phyloP scores from a whole-genome alignment of 2,329 filamentous ascomycete species.

The Pyrenophora teres region DNA sequence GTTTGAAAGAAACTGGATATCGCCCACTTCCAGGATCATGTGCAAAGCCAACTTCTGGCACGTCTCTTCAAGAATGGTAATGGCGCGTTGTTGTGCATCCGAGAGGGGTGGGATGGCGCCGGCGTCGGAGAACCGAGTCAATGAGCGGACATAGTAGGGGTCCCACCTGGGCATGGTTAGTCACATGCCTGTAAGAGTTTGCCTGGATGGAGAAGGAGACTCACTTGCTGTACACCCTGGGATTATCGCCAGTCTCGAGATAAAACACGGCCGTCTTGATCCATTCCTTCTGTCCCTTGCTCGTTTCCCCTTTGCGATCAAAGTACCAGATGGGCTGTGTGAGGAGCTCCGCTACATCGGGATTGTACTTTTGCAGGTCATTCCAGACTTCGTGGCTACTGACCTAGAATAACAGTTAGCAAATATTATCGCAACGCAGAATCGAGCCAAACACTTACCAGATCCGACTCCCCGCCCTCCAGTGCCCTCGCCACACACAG shows the following conservation, averaged over 20 bases:
- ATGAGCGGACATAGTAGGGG: constrained; percentile 81
- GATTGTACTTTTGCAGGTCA: constrained; percentile 71
- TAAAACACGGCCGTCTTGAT: constrained; percentile 76
- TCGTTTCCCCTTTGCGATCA: constrained; percentile 85
- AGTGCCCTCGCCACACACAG: constrained; percentile 78
- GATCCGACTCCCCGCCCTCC: constrained; percentile 82
- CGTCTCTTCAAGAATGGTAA: constrained; percentile 73
- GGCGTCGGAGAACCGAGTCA: constrained; percentile 72
- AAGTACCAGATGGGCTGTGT: constrained; percentile 87
- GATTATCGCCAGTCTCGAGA: constrained; percentile 69
- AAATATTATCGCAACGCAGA: neutral
- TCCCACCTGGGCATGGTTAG: constrained; percentile 63
- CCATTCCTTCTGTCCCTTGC: constrained; percentile 73
- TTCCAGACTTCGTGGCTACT: constrained; percentile 84
- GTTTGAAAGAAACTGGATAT: constrained; percentile 87
- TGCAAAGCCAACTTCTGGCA: constrained; percentile 75
- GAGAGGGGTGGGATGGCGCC: constrained; percentile 76
- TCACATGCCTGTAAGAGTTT: neutral
- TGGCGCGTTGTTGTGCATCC: constrained; percentile 68
- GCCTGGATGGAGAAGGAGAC: constrained; percentile 17
- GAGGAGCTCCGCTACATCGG: constrained; percentile 76
- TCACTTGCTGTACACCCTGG: constrained; percentile 74
- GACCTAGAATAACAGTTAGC: constrained; percentile 2
- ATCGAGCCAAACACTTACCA: constrained; percentile 54
- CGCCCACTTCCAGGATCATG: constrained; percentile 84